Base-by-base conservation (phyloP, 192 early-diverging fungal species). In the Spizellomyces sp. region DNA sequence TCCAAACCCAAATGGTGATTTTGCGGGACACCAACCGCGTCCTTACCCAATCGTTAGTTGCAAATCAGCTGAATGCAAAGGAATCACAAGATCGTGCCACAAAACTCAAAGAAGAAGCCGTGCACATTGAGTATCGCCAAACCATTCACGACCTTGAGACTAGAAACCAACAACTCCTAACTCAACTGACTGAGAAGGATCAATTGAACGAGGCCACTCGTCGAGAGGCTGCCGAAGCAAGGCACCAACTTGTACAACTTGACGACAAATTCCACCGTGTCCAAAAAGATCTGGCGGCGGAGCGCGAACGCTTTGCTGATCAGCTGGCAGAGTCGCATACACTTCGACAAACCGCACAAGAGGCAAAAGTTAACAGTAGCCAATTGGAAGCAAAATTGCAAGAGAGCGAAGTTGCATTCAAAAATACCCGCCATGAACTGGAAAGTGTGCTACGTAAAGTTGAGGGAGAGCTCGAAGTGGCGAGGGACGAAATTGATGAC, bases 1-100 rank as follows among this genome's bases (percentile, higher is more conserved):
- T 68, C 1, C 48, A 54, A 44, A 44, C 50, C 44, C 48, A 68
- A 17, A 68, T 58, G 50, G 9, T 15, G 10, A 68, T 68, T 19
- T 21, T 68, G 8, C 47, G 45, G 2, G 66, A 68, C 43, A 27
- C 66, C 6, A 68, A 68, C 55, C 9, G 66, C 17, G 19, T 68
- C 12, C 56, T 68, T n/a, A 42, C 55, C 2, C 55, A 54, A 43
- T 58, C 66, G 6, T 44, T 68, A 21, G 45, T n/a, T 42, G 14
- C 8, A 15, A 52, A 43, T 6, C 66, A 68, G 22, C 66, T 68
- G 19, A 36, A 59, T 42, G 66, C 22, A 5, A 68, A 58, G 41
- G 66, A 68, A 9, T 46, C 64, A 36, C 22, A 54, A 8, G 64
- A 66, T 15, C 64, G 64, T 50, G 48, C 46, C 19, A n/a, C 17